Percentiles rank a stretch among this genome's conserved stretches.
Conservation (phyloP, 345 rosid species). For the Anacardium occidentale region DNA sequence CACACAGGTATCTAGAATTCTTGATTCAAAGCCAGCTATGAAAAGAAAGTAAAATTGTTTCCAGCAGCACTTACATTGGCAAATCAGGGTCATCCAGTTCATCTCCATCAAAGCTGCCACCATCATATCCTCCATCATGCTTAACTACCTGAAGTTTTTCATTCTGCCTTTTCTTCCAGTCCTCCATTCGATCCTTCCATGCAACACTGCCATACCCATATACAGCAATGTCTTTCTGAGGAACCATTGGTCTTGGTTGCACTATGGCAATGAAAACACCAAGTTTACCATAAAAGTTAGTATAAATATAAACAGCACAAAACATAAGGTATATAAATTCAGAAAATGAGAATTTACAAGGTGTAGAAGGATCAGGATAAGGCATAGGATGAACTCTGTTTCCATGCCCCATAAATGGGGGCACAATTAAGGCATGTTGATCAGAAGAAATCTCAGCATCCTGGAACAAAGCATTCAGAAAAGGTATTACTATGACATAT, state of each 20-base stretch:
- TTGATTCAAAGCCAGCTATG: not conserved
- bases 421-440: constrained; percentile 83
- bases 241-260: constrained; percentile 92
- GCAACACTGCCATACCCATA: constrained; percentile 97
- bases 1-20: not conserved
- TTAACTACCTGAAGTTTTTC: constrained; percentile 82
- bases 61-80: constrained; percentile 66
- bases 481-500: constrained; percentile 4
- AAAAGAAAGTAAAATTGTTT: not conserved
- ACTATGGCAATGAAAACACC: constrained; percentile 37
- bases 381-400: constrained; percentile 70
- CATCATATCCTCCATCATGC: constrained; percentile 68
- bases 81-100: constrained; percentile 78
- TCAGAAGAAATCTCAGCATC: constrained; percentile 82
- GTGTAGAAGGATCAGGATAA: constrained; percentile 61
- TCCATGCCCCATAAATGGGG: constrained; percentile 69
- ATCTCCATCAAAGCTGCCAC: constrained; percentile 54
- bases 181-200: constrained; percentile 94
- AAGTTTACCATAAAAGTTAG: constrained; percentile 1
- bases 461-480: constrained; percentile 36
- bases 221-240: constrained; percentile 76
- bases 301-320: not conserved
- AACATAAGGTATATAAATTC: not conserved
- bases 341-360: constrained; percentile 50
- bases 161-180: constrained; percentile 81